Evolutionary conservation across 495 filamentous ascomycete genomes (phyloP).

Genomic region (Penicillium chermesinum): DNA sequence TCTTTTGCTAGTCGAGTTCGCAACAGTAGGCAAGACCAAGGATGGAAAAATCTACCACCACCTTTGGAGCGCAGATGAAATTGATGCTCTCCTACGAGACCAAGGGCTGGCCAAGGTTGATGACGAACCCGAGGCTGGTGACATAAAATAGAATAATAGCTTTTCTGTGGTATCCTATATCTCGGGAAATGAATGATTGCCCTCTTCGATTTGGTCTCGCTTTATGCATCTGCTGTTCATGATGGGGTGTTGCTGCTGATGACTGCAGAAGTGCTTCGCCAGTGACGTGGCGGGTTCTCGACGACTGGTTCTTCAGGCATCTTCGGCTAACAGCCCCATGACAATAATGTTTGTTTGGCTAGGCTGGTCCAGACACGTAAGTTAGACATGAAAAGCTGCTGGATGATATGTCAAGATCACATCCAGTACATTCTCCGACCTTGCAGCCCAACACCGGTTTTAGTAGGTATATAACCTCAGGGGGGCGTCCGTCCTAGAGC

Average conservation of each 20-base stretch:
- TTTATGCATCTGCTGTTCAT: not conserved
- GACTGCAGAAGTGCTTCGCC: conserved; percentile 24
- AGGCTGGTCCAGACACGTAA: conserved; percentile 36
- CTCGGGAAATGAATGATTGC: conserved; percentile 24
- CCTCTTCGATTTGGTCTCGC: conserved; percentile 1
- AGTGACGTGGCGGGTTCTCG: conserved; percentile 40
- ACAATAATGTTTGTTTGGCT: conserved; percentile 15
- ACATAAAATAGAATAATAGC: conserved; percentile 43
- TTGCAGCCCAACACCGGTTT: not conserved
- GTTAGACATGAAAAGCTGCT: conserved; percentile 1
- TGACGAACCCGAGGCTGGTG: conserved; percentile 64
- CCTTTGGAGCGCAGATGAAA: conserved; percentile 96
- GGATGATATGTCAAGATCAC: conserved; percentile 1
- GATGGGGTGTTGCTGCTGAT: conserved; percentile 8
- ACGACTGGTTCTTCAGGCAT: conserved; percentile 20
- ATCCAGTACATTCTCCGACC: conserved; percentile 11
- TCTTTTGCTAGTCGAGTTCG: conserved; percentile 76
- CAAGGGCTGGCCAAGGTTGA: conserved; percentile 90
- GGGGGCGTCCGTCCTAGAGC: no score
- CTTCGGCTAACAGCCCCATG: conserved; percentile 13
- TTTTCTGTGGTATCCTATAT: conserved; percentile 22
- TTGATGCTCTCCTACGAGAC: conserved; percentile 87
- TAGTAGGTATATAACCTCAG: no score
- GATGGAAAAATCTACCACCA: conserved; percentile 96
- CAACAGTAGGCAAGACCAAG: conserved; percentile 92